These are phyloP conservation scores for Heterobasidion parviporum DNA, from an alignment of 1,284 basidiomycete species.

Conservation along the genomic window DNA sequence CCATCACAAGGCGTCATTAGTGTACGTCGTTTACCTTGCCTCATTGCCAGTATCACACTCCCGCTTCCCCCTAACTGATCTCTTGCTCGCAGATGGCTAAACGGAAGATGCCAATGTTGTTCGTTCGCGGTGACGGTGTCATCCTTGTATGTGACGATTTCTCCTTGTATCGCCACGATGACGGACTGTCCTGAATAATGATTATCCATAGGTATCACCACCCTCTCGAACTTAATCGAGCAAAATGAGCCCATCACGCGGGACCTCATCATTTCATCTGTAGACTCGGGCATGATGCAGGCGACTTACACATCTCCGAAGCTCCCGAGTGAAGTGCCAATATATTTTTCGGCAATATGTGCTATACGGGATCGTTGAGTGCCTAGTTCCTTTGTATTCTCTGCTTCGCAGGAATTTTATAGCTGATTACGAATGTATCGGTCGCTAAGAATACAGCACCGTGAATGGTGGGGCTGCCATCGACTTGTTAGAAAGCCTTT, in stretches of 20 bases:
- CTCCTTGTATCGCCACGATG: not conserved
- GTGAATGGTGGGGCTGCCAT: too few relatives aligned
- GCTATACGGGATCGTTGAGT: not conserved
- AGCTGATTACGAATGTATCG: too few relatives aligned
- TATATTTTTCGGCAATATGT: conserved; percentile 11
- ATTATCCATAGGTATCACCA: conserved; percentile 54
- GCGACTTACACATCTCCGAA: not conserved
- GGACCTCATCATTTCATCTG: not conserved
- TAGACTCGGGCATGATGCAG: too few relatives aligned
- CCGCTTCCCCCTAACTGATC: not conserved
- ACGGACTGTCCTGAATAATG: conserved; percentile 7
- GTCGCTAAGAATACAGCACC: too few relatives aligned
- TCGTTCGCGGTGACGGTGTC: conserved; percentile 93
- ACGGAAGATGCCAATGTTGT: conserved; percentile 96
- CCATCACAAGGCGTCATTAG: conserved; percentile 52
- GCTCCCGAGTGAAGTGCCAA: conserved; percentile 3
- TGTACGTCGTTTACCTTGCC: conserved; percentile 27
- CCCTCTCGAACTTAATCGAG: conserved; percentile 12
- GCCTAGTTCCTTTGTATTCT: not conserved
- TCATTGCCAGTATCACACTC: conserved; percentile 1
- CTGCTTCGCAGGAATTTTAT: not conserved
- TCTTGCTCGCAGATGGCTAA: conserved; percentile 71
- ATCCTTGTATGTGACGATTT: conserved; percentile 62
- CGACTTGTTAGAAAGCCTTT: too few relatives aligned
- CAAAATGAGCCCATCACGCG: not conserved